These are phyloP conservation scores for Maudiozyma saulgeensis DNA, from an alignment of 805 yeast genomes.

Conservation along the genomic window DNA sequence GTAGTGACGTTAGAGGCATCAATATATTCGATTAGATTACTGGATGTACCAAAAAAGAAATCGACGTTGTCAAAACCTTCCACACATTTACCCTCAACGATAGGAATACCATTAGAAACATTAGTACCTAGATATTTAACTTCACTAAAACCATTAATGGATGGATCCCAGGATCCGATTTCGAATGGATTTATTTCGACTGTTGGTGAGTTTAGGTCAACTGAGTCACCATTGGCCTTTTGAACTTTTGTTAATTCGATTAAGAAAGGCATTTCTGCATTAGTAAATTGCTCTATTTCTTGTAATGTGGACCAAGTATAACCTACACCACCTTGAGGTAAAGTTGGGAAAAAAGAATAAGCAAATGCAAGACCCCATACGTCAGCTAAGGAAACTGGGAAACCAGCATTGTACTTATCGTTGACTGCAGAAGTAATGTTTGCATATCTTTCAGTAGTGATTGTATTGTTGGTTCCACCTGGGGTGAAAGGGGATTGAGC, in stretches of 20 bases:
- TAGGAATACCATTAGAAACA: constrained; percentile 49
- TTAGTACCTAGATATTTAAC: constrained; percentile 61
- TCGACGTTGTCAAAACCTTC: constrained; percentile 76
- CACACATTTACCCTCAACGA: constrained; percentile 39
- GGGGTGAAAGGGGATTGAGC: constrained; percentile 50
- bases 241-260: constrained; percentile 57
- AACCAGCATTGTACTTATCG: constrained; percentile 54
- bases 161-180: constrained; percentile 83
- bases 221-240: constrained; percentile 45
- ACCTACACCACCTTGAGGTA: constrained; percentile 54
- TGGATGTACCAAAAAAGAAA: constrained; percentile 72
- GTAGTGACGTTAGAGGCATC: constrained; percentile 41
- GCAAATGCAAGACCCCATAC: constrained; percentile 73
- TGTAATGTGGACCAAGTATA: constrained; percentile 50
- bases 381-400: constrained; percentile 55
- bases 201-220: constrained; percentile 58
- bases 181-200: constrained; percentile 57
- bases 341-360: constrained; percentile 57
- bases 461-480: constrained; percentile 49
- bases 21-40: constrained; percentile 66
- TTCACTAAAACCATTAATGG: constrained; percentile 54
- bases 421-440: constrained; percentile 43
- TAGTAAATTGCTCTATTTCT: constrained; percentile 48
- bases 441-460: constrained; percentile 42
- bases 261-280: constrained; percentile 64